A percentile compares a stretch with the other conserved stretches of the same genome.
Conservation (phyloP, 2,329 filamentous ascomycete genomes). For the Ascochyta fabae region DNA sequence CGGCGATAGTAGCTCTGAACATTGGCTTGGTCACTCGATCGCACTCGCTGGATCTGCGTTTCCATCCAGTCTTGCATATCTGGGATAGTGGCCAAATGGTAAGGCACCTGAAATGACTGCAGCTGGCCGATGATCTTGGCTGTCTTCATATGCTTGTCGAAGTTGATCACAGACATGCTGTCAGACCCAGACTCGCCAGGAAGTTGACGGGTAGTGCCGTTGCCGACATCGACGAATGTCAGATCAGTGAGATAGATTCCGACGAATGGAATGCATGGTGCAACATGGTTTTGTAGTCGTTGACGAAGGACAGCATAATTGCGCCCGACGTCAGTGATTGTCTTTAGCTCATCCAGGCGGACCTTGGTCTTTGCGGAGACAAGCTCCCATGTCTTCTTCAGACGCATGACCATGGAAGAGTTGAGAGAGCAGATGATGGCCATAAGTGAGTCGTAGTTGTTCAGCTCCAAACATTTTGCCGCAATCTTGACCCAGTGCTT, state of each 20-base stretch:
- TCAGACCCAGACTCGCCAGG: conserved; percentile 63
- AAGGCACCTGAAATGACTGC: conserved; percentile 94
- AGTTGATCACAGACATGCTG: conserved; percentile 88
- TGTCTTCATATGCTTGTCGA: conserved; percentile 94
- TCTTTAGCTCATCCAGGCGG: conserved; percentile 77
- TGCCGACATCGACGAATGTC: conserved; percentile 94
- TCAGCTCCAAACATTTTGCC: conserved; percentile 81
- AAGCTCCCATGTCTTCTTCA: conserved; percentile 90
- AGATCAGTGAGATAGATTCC: conserved; percentile 96
- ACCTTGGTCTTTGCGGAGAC: conserved; percentile 84
- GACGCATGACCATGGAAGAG: conserved; percentile 84
- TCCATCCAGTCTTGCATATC: conserved; percentile 95
- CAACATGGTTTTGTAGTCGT: conserved; percentile 82
- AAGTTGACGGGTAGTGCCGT: conserved; percentile 82
- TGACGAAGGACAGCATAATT: conserved; percentile 89
- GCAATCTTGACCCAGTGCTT: conserved; percentile 99
- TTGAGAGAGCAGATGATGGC: conserved; percentile 95
- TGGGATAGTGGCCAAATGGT: conserved; percentile 79
- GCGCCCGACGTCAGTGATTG: conserved; percentile 85
- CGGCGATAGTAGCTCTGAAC: conserved; percentile 78
- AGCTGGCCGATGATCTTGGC: conserved; percentile 95
- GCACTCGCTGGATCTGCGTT: conserved; percentile 78
- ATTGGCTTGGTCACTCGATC: conserved; percentile 66
- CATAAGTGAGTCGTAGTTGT: conserved; percentile 97
- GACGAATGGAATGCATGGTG: conserved; percentile 92